phyloP scores from a whole-genome alignment of 208 protist genomes.

The Histomonas meleagridis region DNA sequence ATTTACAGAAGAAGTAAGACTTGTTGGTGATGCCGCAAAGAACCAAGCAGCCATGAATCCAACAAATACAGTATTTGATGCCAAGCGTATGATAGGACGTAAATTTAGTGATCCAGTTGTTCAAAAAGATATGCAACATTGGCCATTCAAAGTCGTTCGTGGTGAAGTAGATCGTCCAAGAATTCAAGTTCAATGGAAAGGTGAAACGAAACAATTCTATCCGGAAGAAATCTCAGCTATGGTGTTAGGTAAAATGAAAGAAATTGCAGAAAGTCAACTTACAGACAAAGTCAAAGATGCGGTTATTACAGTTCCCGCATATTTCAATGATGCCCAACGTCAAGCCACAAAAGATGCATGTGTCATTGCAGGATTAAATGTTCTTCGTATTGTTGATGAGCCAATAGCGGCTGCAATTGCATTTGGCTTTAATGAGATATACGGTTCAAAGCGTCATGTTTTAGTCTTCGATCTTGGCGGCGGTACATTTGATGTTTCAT shows the following conservation, averaged over 20 bases:
- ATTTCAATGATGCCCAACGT: slow-evolving; percentile 87
- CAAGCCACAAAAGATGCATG: slow-evolving; percentile 77
- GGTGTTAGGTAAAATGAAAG: slow-evolving; percentile 78
- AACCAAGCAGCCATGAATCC: slow-evolving; percentile 71
- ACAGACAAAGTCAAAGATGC: slow-evolving; percentile 72
- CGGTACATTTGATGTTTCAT: slow-evolving; percentile 76
- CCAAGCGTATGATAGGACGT: slow-evolving; percentile 74
- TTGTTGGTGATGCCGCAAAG: slow-evolving; percentile 63
- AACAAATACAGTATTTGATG: slow-evolving; percentile 74
- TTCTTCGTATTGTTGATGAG: slow-evolving; percentile 99
- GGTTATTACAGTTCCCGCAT: slow-evolving; percentile 88
- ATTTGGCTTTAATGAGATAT: slow-evolving; percentile 79
- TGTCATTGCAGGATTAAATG: slow-evolving; percentile 73
- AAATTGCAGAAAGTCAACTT: slow-evolving; percentile 78
- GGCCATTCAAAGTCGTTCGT: slow-evolving; percentile 72
- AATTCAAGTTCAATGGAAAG: slow-evolving; percentile 65
- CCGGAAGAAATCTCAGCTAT: slow-evolving; percentile 79
- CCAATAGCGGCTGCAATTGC: slow-evolving; percentile 96
- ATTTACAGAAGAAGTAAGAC: slow-evolving; percentile 56
- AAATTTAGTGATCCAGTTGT: slow-evolving; percentile 65
- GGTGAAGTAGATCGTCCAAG: slow-evolving; percentile 66
- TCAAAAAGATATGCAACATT: slow-evolving; percentile 77
- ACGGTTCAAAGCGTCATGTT: slow-evolving; percentile 52
- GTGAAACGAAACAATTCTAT: slow-evolving; percentile 67
- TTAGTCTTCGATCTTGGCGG: slow-evolving; percentile 60